Evolutionary conservation across 1,284 basidiomycete species (phyloP).

Genomic region (Ganoderma resinaceum): DNA sequence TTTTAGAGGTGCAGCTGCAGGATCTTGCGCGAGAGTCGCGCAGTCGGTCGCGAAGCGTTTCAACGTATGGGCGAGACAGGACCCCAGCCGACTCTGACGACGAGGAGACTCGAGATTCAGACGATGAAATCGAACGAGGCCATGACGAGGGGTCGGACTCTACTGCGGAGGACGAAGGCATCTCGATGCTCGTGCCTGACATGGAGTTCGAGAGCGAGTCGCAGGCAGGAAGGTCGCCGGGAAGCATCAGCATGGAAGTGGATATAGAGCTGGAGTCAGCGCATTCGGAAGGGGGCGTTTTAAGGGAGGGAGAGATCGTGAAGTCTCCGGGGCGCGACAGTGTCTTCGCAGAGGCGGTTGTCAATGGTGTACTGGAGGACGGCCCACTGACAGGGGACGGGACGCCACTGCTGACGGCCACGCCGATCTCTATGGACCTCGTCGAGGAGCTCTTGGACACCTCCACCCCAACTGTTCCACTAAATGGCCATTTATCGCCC

Average conservation of each 20-base stretch:
- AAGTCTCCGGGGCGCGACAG: background rate
- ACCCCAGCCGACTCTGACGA: constrained; percentile 32
- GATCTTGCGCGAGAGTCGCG: constrained; percentile 63
- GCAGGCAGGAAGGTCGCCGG: constrained; percentile 6
- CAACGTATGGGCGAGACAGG: constrained; percentile 46
- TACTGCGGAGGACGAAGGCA: constrained; percentile 18
- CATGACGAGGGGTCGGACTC: constrained; percentile 17
- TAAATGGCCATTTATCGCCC: background rate
- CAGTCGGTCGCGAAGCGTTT: constrained; percentile 64
- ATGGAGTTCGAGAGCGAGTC: constrained; percentile 16
- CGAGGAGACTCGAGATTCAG: constrained; percentile 6
- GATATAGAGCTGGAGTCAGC: constrained; percentile 2
- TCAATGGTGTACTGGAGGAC: background rate
- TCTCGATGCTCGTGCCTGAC: constrained; percentile 25
- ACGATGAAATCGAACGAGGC: constrained; percentile 8
- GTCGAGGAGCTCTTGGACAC: background rate
- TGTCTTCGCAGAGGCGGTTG: background rate
- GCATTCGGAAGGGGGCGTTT: background rate
- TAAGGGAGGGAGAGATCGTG: background rate
- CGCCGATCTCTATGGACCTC: background rate
- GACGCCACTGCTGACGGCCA: background rate
- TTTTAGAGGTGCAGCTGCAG: constrained; percentile 85
- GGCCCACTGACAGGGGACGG: too few species aligned
- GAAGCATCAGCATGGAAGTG: constrained; percentile 18
- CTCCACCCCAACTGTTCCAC: background rate